phyloP scores from a whole-genome alignment of 306 rosid genomes.

The Fragaria iinumae region DNA sequence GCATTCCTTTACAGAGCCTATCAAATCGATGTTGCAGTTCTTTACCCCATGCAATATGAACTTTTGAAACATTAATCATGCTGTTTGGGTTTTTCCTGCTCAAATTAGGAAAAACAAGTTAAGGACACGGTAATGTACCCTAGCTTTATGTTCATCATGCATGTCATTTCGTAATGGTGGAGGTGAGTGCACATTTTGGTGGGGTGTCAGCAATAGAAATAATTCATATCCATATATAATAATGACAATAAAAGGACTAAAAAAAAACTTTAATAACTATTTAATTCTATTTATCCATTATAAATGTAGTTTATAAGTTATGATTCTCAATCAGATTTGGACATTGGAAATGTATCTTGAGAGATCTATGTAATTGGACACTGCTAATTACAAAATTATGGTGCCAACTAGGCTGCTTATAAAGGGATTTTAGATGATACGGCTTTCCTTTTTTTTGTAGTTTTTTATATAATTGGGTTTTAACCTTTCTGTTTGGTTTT shows the following conservation, averaged over 20 bases:
- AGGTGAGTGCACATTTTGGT: not conserved
- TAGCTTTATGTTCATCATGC: not conserved
- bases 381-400: conserved; percentile 1
- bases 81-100: not conserved
- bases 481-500: not conserved
- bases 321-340: conserved; percentile 8
- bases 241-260: not conserved
- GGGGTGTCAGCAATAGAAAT: conserved; percentile 8
- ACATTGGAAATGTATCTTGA: not conserved
- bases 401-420: not conserved
- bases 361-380: not conserved
- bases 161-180: conserved; percentile 3
- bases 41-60: not conserved
- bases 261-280: not conserved
- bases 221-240: not conserved
- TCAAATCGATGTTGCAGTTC: not conserved
- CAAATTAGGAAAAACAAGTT: not conserved
- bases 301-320: not conserved
- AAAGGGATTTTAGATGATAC: not conserved
- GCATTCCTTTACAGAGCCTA: too few species aligned
- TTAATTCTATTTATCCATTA: not conserved
- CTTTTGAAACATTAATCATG: not conserved
- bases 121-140: not conserved
- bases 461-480: not conserved
- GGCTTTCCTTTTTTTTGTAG: not conserved